Evolutionary conservation across 23 red algal species (phyloP), one percentile per base, ranked within the genome.

Genomic region (Pyropia haitanensis): DNA sequence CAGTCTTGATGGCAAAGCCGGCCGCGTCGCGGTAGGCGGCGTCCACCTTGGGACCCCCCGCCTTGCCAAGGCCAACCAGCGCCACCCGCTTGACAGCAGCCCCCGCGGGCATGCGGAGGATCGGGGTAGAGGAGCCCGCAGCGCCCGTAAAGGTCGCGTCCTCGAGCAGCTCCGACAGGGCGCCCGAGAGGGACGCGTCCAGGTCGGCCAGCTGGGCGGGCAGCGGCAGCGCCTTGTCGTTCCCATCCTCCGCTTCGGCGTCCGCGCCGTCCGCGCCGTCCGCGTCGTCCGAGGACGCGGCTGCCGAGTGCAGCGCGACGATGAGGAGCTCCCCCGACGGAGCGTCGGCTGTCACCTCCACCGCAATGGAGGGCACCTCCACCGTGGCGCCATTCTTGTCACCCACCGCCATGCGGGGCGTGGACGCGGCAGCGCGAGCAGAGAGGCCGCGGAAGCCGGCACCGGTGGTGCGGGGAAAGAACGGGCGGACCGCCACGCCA

Each of bases 41-140:
- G 51, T 64, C 30, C 27, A 55, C 64, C 30, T 82, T 75, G 34
- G 39, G 39, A 9, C 39, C 13, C 4, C 65, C 61, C 53, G 71
- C 75, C 78, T 82, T 82, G 32, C 87, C 87, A 1, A 91, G 72
- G 18, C 87, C 77, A 56, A 71, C 82, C 5, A 91, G 49, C 2
- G 66, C 87, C 22, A 91, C 27, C 24, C 87, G 63, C 60, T 71
- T 87, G 56, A 64, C 51, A 14, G 19, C 5, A 9, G 51, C 34
- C 21, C 27, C 39, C 12, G 63, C 71, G 9, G 56, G 15, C 9
- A 87, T 25, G 48, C 81, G 70, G 52, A 87, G 27, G 13, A 87
- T 57, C 54, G 75, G 71, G 15, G 81, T 87, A 14, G 54, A 69
- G 21, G 58, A 65, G 15, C 65, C 65, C 8, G 81, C 12, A 1